These are phyloP conservation scores for Mycena floridula DNA, from an alignment of 768 basidiomycete genomes.

Conservation along the genomic window DNA sequence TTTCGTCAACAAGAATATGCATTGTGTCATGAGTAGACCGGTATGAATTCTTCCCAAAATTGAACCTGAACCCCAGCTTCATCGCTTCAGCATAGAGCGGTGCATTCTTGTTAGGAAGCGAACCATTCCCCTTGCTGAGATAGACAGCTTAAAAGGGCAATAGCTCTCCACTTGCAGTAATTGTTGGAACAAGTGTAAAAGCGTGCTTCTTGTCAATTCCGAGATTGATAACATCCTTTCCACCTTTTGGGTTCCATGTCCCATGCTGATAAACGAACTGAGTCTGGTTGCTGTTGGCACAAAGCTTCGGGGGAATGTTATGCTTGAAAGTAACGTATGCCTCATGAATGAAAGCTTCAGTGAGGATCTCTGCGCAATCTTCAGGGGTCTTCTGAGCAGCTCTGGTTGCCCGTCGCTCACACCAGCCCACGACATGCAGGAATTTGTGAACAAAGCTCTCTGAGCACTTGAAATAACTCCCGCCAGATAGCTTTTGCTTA, in stretches of 20 bases:
- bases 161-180: too few species aligned
- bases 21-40: not conserved
- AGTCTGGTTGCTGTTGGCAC: too few species aligned
- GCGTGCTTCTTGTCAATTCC: conserved; percentile 12
- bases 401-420: too few species aligned
- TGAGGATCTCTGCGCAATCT: not conserved
- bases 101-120: conserved; percentile 5
- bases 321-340: too few species aligned
- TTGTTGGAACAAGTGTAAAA: too few species aligned
- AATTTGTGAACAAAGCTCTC: not conserved
- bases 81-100: too few species aligned
- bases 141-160: conserved; percentile 18
- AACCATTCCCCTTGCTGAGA: conserved; percentile 2
- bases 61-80: too few species aligned
- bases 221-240: conserved; percentile 11
- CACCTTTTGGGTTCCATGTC: conserved; percentile 11
- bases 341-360: not conserved
- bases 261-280: conserved; percentile 9
- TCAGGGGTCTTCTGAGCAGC: too few species aligned
- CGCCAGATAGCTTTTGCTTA: too few species aligned
- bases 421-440: not conserved
- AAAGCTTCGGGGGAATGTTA: conserved; percentile 9
- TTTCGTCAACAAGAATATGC: too few species aligned
- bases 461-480: too few species aligned
- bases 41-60: too few species aligned